Evolutionary conservation across 345 rosid genomes (phyloP), one percentile per base, ranked within the genome.

Genomic region (Aquilaria yunnanensis): DNA sequence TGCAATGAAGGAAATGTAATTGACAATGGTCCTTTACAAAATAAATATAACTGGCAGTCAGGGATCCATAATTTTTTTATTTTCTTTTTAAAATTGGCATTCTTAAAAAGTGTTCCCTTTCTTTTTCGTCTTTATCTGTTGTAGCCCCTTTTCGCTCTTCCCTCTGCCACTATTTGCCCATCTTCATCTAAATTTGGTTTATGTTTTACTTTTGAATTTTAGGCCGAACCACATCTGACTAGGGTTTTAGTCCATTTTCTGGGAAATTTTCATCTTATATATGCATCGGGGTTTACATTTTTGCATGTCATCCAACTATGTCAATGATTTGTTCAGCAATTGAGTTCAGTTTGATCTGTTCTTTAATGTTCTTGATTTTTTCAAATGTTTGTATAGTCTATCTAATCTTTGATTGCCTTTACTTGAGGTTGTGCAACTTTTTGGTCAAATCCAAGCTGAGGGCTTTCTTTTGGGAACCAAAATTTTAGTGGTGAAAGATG

Each of bases 401-500:
- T 56, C 29, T 50, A 52, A 56, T 46, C 51, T 37, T 55, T 8
- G 1, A 32, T 53, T 32, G 14, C 32, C 12, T 29, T 59, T 53
- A 59, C 51, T 32, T 54, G 59, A 49, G 37, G 56, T 63, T 49
- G 2, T 32, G 5, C 37, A 47, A 10, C 13, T 65, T 9, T 69
- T 29, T 29, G 62, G 47, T 49, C 53, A 47, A 47, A 64, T 55
- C 12, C 46, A 54, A 62, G 58, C 56, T 14, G 4, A 10, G 23
- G 32, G 10, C 9, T n/a, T 2, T 51, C 32, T 48, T 6, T 57
- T 31, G 30, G 37, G 32, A 46, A 56, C 2, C 34, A 30, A 5
- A 13, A 6, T 65, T 23, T 50, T 51, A 29, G 32, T 30, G 47
- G 51, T 57, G 66, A 65, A 75, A 87, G 57, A 57, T 49, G 81